These are phyloP conservation scores for Annulohypoxylon nitens DNA, from an alignment of 495 filamentous ascomycete genomes.

Conservation along the genomic window DNA sequence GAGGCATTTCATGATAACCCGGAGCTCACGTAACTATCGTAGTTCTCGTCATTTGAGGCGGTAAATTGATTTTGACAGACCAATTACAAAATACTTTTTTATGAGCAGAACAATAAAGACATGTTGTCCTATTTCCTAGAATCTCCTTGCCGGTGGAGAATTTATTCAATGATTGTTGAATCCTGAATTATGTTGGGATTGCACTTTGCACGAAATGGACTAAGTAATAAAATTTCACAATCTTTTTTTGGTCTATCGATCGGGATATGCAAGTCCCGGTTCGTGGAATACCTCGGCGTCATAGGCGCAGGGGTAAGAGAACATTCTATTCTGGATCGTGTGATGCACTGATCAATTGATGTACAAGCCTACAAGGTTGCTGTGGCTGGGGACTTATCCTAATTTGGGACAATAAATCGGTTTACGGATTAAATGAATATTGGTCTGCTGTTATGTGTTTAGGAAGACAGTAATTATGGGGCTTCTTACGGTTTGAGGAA, in stretches of 20 bases:
- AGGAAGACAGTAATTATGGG: neutral
- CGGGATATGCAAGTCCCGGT: slow-evolving; percentile 35
- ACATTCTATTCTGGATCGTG: slow-evolving; percentile 38
- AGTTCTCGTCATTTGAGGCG: slow-evolving; percentile 36
- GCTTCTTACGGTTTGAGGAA: neutral
- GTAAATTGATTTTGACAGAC: slow-evolving; percentile 5
- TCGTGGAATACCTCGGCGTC: slow-evolving; percentile 45
- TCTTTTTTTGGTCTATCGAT: slow-evolving; percentile 36
- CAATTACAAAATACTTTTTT: slow-evolving; percentile 4
- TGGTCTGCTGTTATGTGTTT: neutral
- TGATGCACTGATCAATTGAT: slow-evolving; percentile 26
- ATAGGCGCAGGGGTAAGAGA: slow-evolving; percentile 45
- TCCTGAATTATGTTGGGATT: slow-evolving; percentile 44
- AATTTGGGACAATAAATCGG: neutral
- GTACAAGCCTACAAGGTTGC: neutral
- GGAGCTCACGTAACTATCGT: neutral
- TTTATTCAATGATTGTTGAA: slow-evolving; percentile 38
- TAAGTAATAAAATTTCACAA: slow-evolving; percentile 44
- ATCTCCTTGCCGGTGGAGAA: slow-evolving; percentile 26
- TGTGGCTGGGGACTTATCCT: slow-evolving; percentile 9
- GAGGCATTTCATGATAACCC: slow-evolving; percentile 51
- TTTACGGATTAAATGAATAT: neutral
- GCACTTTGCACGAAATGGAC: slow-evolving; percentile 2
- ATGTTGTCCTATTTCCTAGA: slow-evolving; percentile 30
- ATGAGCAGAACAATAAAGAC: slow-evolving; percentile 37